These are phyloP conservation scores for Tricholoma flavovirens DNA, from an alignment of 768 basidiomycete species.

Conservation along the genomic window DNA sequence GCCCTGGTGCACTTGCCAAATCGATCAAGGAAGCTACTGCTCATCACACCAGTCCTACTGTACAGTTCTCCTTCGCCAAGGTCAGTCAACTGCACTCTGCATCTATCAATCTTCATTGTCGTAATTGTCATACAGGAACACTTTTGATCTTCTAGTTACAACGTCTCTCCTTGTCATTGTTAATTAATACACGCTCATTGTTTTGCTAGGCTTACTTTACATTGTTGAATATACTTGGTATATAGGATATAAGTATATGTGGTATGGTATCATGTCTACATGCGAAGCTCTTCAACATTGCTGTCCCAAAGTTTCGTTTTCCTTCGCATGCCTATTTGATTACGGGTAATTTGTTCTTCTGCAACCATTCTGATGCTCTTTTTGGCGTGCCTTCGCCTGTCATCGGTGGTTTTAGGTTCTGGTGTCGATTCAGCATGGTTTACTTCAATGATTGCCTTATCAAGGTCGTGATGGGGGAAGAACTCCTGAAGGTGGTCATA, in stretches of 20 bases:
- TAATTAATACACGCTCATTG: background rate
- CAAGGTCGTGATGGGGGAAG: constrained; percentile 87
- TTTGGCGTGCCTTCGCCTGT: constrained; percentile 8
- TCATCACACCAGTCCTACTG: constrained; percentile 44
- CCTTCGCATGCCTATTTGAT: constrained; percentile 36
- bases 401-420: constrained; percentile 3
- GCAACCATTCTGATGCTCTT: constrained; percentile 85
- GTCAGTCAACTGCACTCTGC: constrained; percentile 20
- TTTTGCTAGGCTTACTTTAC: background rate
- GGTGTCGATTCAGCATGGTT: constrained; percentile 37
- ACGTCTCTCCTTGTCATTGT: background rate
- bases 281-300: constrained; percentile 35
- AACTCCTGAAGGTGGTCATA: constrained; percentile 75
- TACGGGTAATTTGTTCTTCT: constrained; percentile 57
- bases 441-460: constrained; percentile 72
- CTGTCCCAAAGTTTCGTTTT: constrained; percentile 40
- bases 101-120: background rate
- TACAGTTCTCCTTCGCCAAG: constrained; percentile 82
- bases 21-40: constrained; percentile 68
- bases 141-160: constrained; percentile 12
- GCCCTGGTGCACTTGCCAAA: constrained; percentile 70
- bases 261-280: constrained; percentile 4
- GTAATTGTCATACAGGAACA: constrained; percentile 20
- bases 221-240: constrained; percentile 3
- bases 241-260: background rate